These are phyloP conservation scores for Solanum appendiculatum DNA, from an alignment of 257 asterid species.

Conservation along the genomic window DNA sequence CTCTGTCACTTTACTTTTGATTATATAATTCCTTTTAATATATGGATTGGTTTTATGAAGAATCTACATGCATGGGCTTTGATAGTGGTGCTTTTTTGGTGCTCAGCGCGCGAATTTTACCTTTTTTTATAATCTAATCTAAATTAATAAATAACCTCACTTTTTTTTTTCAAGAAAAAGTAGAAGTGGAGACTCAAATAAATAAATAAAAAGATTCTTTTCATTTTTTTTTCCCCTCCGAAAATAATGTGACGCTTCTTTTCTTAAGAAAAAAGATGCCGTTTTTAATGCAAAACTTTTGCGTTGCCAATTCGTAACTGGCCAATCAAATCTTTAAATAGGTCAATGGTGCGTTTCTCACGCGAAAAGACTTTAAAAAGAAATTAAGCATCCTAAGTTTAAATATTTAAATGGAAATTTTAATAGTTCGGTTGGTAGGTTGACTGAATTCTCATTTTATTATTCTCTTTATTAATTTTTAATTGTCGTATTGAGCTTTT, in stretches of 20 bases:
- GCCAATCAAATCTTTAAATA: background rate
- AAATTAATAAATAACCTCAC: background rate
- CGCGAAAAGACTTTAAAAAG: background rate
- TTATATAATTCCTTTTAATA: too few species aligned
- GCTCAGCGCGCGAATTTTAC: too few species aligned
- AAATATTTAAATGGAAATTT: too few species aligned
- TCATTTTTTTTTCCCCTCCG: background rate
- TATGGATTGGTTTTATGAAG: background rate
- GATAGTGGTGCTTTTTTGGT: background rate
- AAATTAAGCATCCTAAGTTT: too few species aligned
- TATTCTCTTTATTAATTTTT: too few species aligned
- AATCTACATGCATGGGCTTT: background rate
- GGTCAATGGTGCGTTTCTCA: background rate
- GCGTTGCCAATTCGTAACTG: background rate
- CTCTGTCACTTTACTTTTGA: too few species aligned
- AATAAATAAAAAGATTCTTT: background rate
- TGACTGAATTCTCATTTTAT: too few species aligned
- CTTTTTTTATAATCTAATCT: background rate
- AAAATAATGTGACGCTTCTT: background rate
- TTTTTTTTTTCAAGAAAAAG: background rate
- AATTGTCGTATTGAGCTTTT: too few species aligned
- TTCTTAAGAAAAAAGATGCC: background rate
- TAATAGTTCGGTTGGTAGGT: too few species aligned
- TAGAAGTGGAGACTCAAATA: background rate
- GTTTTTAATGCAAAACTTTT: background rate